phyloP scores from a whole-genome alignment of 495 filamentous ascomycete genomes.

The Aspergillus wentii region DNA sequence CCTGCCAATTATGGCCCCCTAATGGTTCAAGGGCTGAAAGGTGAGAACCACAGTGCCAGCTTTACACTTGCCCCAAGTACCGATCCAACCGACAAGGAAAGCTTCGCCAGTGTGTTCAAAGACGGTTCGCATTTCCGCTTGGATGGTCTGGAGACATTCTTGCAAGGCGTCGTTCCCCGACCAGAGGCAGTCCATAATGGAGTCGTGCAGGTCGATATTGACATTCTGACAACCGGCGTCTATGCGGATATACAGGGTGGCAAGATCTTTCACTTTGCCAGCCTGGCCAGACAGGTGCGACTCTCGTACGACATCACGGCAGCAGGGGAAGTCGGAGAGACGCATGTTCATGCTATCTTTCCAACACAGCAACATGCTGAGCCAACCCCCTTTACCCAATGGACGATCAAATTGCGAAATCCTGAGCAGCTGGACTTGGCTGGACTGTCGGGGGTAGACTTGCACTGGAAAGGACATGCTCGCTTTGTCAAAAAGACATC shows the following conservation, averaged over 20 bases:
- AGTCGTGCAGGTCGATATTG: not conserved
- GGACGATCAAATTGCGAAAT: not conserved
- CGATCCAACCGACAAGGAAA: not conserved
- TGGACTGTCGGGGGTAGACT: not conserved
- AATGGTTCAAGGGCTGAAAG: not conserved
- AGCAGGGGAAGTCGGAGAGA: not conserved
- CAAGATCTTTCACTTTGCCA: not conserved
- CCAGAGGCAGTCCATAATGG: not conserved
- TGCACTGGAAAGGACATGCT: not conserved
- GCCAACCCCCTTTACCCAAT: not conserved
- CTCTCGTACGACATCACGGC: not conserved
- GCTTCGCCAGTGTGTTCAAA: not conserved
- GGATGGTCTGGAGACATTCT: not conserved
- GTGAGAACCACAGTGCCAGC: not conserved
- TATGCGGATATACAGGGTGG: not conserved
- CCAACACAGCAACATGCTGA: not conserved
- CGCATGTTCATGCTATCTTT: not conserved
- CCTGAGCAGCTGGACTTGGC: not conserved
- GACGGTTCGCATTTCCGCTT: not conserved
- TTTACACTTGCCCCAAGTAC: not conserved
- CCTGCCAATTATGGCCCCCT: not conserved
- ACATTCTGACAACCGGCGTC: not conserved
- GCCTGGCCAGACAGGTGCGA: not conserved
- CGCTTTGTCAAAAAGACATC: too few species aligned
- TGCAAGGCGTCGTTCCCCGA: not conserved